Evolutionary conservation across 345 rosid species (phyloP), one percentile per base, ranked within the genome.

Genomic region (Odontarrhena argentea): DNA sequence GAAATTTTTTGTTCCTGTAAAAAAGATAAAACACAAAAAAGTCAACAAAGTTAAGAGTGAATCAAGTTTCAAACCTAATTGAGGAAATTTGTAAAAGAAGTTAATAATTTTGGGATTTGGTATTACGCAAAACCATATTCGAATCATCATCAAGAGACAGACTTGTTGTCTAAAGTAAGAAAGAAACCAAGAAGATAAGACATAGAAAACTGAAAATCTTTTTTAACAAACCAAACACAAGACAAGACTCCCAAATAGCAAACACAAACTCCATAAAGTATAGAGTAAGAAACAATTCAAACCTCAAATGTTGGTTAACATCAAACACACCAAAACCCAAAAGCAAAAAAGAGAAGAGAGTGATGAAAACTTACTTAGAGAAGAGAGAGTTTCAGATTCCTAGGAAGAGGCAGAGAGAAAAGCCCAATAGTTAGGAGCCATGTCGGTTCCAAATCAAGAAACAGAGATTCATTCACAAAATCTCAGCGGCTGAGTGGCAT

Each of bases 401-500:
- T 68, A 71, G 35, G 65, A 51, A 77, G 81, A 69, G 69, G 58
- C 75, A 53, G 70, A 74, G 70, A 74, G 84, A 81, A 68, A 68
- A 47, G 76, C 91, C 90, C 85, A 80, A 70, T 60, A 46, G 73
- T 63, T 78, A 66, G 94, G 87, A 86, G 83, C 87, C 86, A 81
- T 86, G 85, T 86, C 81, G 79, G 91, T 74, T 77, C 63, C 83
- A 78, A 45, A 71, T 69, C 71, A 80, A 85, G 84, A 87, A 79
- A 79, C 72, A 64, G 45, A 64, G 54, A 41, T 58, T 46, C 51
- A 46, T 62, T 67, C 45, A 70, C 45, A 44, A 85, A 78, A 94
- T 91, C 79, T 94, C 99, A 54, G 97, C 96, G 67, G 95, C 91
- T 9, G 99, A 88, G 81, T 91, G 99, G 75, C 90, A 87, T 74